Evolutionary conservation across 352 stramenopile species (phyloP), one percentile per base, ranked within the genome.

Genomic region (Phytophthora syringae): DNA sequence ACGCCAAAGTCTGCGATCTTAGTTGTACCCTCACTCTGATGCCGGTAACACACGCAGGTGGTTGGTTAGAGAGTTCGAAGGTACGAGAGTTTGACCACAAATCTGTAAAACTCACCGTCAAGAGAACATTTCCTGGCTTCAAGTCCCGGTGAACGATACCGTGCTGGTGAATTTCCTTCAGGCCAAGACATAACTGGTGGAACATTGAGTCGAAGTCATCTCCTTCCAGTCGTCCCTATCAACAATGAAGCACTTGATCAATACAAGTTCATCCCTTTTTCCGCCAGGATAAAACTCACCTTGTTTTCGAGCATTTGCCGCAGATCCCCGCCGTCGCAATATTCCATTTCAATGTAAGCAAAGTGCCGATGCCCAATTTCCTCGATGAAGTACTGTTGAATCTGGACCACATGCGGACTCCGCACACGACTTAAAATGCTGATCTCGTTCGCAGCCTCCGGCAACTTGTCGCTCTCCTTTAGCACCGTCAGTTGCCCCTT

Each of bases 1-100:
- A 94, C 86, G n/a, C 84, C 86, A 59, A 94, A 94, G 48, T 94
- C 86, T 0, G 86, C 84, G 12, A 93, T 90, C 64, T 94, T 94
- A 25, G 72, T 80, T 11, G 80, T 58, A 7, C 82, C 80, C 9
- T 92, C 81, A 18, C 64, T 86, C 86, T 94, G 40, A 18, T 42
- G 20, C 6, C 27, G 48, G 9, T 22, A 45, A 4, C 1, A 58
- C 27, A 12, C n/a, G 5, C 28, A 45, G 12, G 12, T 44, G 18
- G 37, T 25, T n/a, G 7, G 22, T 54, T 40, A 58, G 30, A 25
- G 7, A 45, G 7, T 16, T 45, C 0, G 1, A 45, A 32, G 9
- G 9, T 32, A 32, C 5, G 9, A 11, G 5, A 27, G 24, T 45
- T 42, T 5, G 16, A 16, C 16, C n/a, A 21, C n/a, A 24, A 12